Evolutionary conservation across 2,329 filamentous ascomycete genomes (phyloP).

Genomic region (Coniosporium tulheliwenetii): DNA sequence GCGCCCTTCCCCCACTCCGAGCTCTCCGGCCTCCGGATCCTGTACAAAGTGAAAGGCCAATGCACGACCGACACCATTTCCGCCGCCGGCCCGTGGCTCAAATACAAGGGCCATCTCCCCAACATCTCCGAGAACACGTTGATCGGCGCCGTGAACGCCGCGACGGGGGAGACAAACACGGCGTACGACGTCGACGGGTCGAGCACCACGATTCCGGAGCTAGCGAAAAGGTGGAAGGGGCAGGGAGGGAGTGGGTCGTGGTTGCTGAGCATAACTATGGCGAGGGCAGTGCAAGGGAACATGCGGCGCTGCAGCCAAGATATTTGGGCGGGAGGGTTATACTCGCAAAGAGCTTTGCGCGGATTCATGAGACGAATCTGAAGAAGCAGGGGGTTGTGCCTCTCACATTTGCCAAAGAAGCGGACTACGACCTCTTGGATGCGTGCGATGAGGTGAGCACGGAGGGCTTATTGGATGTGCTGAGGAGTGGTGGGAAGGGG

Average conservation of each 20-base stretch:
- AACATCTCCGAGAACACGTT: conserved; percentile 97
- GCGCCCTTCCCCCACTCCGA: conserved; percentile 64
- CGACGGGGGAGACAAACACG: conserved; percentile 80
- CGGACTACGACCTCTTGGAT: conserved; percentile 70
- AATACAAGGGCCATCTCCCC: conserved; percentile 97
- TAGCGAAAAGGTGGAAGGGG: conserved; percentile 70
- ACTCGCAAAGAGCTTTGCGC: conserved; percentile 72
- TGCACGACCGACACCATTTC: conserved; percentile 99
- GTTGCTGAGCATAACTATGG: conserved; percentile 97
- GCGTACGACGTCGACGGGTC: conserved; percentile 76
- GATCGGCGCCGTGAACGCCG: conserved; percentile 84
- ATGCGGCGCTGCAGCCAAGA: conserved; percentile 79
- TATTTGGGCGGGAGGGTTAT: conserved; percentile 78
- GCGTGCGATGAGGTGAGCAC: conserved; percentile 76
- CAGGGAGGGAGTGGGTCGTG: conserved; percentile 70
- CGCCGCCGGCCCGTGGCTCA: conserved; percentile 90
- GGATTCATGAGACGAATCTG: conserved; percentile 89
- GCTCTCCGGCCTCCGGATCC: conserved; percentile 61
- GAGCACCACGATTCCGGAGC: conserved; percentile 65
- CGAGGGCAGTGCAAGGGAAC: conserved; percentile 76
- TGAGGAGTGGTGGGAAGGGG: conserved; percentile 62
- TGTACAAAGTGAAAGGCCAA: conserved; percentile 94
- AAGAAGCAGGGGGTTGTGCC: conserved; percentile 98
- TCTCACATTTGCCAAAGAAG: conserved; percentile 75
- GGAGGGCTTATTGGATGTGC: conserved; percentile 67